Base-by-base conservation (phyloP, 345 rosid species). In the Camelina neglecta region DNA sequence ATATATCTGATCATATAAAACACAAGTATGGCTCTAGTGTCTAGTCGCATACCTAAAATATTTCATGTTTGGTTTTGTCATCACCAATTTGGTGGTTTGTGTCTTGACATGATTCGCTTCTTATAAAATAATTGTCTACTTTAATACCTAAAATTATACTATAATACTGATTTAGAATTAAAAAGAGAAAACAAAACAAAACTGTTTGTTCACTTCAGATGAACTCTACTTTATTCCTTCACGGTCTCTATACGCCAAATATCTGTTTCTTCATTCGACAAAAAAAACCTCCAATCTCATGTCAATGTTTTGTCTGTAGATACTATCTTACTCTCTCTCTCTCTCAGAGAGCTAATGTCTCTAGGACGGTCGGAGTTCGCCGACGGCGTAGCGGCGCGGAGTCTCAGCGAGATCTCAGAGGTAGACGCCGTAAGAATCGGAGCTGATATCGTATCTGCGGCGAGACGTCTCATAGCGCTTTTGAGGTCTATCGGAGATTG, bases 381-480 rank as follows among this genome's bases (percentile, higher is more conserved):
- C 48, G 78, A 74, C 78, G 79, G 71, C 42, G 45, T 77, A 58
- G 82, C 79, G 12, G 54, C 85, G 0, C 83, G 89, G 41, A 84
- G 87, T 61, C 86, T 91, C 69, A 83, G 93, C 72, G 90, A 88
- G 75, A 81, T 87, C 51, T 85, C 93, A 12, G 94, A 85, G 72
- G 45, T 75, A 5, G 85, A 87, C 5, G 72, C 88, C 41, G 50
- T 84, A 6, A 84, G 83, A 49, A 39, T 88, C 58, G 65, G 88
- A 42, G 62, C 85, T 65, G 96, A 93, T 83, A 86, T 91, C 20
- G 93, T 90, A 0, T 82, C 93, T 31, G 96, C 90, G 10, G 91
- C 91, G 0, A 84, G 90, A 65, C 76, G 89, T 36, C 86, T 78
- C 80, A 66, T 88, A 20, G 81, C 78, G 65, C 84, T 93, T 65